Percentiles rank a stretch among this genome's conserved stretches.
phyloP scores from a whole-genome alignment of 768 basidiomycete genomes.

The Termitomyces sp. region DNA sequence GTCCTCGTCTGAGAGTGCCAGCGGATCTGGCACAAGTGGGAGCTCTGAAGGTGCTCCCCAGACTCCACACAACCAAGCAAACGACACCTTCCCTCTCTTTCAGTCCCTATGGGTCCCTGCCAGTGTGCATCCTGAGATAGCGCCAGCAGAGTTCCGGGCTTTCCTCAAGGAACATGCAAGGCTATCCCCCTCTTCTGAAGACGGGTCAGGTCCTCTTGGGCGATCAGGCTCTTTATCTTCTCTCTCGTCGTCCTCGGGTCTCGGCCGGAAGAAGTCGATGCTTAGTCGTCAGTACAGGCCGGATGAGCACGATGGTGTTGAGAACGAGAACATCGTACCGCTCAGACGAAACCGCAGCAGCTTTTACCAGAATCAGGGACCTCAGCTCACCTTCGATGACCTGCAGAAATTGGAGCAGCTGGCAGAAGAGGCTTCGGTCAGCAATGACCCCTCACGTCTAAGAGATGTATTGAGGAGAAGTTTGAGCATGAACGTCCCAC shows the following conservation, averaged over 20 bases:
- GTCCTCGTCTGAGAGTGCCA: slow-evolving; percentile 20
- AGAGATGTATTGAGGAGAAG: slow-evolving; percentile 78
- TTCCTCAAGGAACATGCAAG: slow-evolving; percentile 93
- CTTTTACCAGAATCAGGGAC: slow-evolving; percentile 60
- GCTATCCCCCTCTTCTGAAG: slow-evolving; percentile 48
- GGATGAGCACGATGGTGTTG: slow-evolving; percentile 66
- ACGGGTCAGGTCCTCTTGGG: slow-evolving; percentile 24
- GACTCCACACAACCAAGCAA: slow-evolving; percentile 35
- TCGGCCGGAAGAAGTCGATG: slow-evolving; percentile 91
- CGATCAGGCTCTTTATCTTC: slow-evolving; percentile 42
- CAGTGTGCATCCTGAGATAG: slow-evolving; percentile 93
- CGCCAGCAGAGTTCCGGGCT: slow-evolving; percentile 90
- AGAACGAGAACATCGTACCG: slow-evolving; percentile 61
- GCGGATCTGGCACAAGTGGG: slow-evolving; percentile 17
- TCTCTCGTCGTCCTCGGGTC: slow-evolving; percentile 33
- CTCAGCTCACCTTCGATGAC: slow-evolving; percentile 89
- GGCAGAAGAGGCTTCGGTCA: slow-evolving; percentile 83
- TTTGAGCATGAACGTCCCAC: slow-evolving; percentile 80
- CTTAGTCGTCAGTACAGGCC: slow-evolving; percentile 92
- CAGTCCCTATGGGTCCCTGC: slow-evolving; percentile 82
- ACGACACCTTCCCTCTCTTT: slow-evolving; percentile 88
- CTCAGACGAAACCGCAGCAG: slow-evolving; percentile 65
- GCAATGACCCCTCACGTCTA: slow-evolving; percentile 76
- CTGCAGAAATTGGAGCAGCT: slow-evolving; percentile 92
- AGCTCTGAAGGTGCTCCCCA: slow-evolving; percentile 17